Evolutionary conservation across 306 rosid species (phyloP).

Genomic region (Rosa lucieae): DNA sequence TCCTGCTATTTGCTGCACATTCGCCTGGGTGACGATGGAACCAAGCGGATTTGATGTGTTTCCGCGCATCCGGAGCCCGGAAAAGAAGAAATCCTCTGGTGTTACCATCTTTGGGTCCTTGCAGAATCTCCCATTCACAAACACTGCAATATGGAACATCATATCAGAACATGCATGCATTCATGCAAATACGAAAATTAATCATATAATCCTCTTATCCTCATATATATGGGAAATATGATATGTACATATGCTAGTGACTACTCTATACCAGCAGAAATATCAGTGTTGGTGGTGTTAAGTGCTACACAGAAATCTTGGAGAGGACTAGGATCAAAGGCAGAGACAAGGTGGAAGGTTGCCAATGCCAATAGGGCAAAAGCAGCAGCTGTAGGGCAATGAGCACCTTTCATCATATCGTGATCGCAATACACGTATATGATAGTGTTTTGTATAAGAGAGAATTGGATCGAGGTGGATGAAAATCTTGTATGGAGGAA

Average conservation of each 20-base stretch:
- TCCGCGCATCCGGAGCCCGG: not conserved
- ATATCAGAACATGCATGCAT: too few species aligned
- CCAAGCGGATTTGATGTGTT: not conserved
- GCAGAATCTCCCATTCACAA: constrained; percentile 17
- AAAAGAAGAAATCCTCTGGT: constrained; percentile 1
- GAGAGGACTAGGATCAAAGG: not conserved
- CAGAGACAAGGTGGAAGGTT: not conserved
- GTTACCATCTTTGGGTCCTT: not conserved
- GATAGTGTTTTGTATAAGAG: not conserved
- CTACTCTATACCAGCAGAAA: too few species aligned
- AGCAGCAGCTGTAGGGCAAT: not conserved
- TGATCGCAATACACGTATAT: not conserved
- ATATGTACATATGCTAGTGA: too few species aligned
- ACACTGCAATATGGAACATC: not conserved
- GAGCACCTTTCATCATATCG: not conserved
- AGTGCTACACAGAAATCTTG: too few species aligned
- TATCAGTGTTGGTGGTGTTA: too few species aligned
- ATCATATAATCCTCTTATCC: not conserved
- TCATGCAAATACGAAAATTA: too few species aligned
- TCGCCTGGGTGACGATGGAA: not conserved
- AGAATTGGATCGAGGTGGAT: not conserved
- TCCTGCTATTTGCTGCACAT: not conserved
- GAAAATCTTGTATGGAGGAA: not conserved
- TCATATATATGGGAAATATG: too few species aligned
- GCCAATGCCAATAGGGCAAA: not conserved